A percentile compares a stretch with the other conserved stretches of the same genome.
phyloP scores from a whole-genome alignment of 768 basidiomycete genomes.

The Psilocybe subaeruginosa region DNA sequence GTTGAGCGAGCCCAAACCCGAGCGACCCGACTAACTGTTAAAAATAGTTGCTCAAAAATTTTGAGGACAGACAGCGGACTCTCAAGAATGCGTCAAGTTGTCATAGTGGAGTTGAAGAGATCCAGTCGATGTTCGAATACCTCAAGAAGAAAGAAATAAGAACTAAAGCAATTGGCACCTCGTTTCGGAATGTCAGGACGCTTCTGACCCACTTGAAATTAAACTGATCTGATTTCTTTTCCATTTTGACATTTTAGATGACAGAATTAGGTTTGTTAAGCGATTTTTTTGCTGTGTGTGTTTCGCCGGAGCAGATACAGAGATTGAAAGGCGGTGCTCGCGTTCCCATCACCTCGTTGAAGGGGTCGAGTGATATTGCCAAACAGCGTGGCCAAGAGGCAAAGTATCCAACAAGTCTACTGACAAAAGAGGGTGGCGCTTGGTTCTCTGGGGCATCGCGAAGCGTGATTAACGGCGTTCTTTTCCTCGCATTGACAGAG shows the following conservation, averaged over 20 bases:
- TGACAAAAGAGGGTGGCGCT: conserved; percentile 29
- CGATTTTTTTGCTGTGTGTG: conserved; percentile 46
- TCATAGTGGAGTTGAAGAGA: conserved; percentile 49
- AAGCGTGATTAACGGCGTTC: conserved; percentile 30
- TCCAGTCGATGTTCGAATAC: conserved; percentile 48
- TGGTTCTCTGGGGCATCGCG: conserved; percentile 40
- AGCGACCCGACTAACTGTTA: background rate
- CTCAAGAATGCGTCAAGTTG: conserved; percentile 22
- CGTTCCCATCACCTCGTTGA: conserved; percentile 27
- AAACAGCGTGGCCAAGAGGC: conserved; percentile 39
- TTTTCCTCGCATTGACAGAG: conserved; percentile 35
- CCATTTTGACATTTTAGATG: conserved; percentile 29
- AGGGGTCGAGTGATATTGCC: conserved; percentile 27
- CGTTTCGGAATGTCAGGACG: conserved; percentile 41
- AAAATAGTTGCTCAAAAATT: conserved; percentile 43
- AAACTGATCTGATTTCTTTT: background rate
- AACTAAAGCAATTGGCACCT: conserved; percentile 42
- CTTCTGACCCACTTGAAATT: background rate
- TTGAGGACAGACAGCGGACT: conserved; percentile 37
- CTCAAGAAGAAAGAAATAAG: conserved; percentile 41
- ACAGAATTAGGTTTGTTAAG: conserved; percentile 42
- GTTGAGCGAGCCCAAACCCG: background rate
- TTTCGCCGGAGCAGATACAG: conserved; percentile 43
- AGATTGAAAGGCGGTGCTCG: conserved; percentile 27
- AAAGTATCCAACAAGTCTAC: conserved; percentile 38